A percentile compares a stretch with the other conserved stretches of the same genome.
Evolutionary conservation across 225 moss, liverwort and hornwort genomes (phyloP).

Genomic region (Rhytidiadelphus loreus): DNA sequence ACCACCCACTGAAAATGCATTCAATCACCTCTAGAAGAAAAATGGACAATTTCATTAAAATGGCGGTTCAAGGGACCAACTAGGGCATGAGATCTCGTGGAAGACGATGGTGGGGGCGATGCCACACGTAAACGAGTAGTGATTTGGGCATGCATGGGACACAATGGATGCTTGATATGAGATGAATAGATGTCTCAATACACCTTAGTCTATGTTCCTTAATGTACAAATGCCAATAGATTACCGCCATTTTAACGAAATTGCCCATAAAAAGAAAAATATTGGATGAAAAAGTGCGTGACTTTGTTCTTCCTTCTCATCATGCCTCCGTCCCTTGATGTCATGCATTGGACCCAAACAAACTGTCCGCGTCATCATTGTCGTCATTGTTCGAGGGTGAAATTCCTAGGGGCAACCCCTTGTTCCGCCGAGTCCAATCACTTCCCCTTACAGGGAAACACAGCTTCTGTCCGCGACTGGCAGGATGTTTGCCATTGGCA

Average conservation of each 20-base stretch:
- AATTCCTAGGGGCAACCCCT: too few relatives aligned
- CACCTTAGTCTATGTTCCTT: too few relatives aligned
- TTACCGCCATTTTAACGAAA: too few relatives aligned
- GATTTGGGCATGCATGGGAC: too few relatives aligned
- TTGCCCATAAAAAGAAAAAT: not conserved
- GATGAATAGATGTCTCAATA: too few relatives aligned
- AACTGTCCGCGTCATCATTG: not conserved
- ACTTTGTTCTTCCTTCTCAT: not conserved
- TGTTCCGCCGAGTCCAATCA: not conserved
- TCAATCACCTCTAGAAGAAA: not conserved
- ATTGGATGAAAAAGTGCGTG: not conserved
- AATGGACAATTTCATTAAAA: too few relatives aligned
- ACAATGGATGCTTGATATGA: too few relatives aligned
- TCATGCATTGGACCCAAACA: not conserved
- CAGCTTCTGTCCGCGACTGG: not conserved
- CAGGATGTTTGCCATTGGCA: not conserved
- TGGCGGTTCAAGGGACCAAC: too few relatives aligned
- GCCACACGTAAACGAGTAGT: too few relatives aligned
- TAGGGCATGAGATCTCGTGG: too few relatives aligned
- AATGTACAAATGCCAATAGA: too few relatives aligned
- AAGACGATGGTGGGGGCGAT: too few relatives aligned
- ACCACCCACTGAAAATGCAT: not conserved
- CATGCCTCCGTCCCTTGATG: not conserved
- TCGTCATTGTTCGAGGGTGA: not conserved
- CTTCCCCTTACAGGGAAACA: not conserved